A percentile compares a stretch with the other conserved stretches of the same genome.
These are phyloP conservation scores for Gymnopilus dilepis DNA, from an alignment of 768 basidiomycete genomes.

Conservation along the genomic window DNA sequence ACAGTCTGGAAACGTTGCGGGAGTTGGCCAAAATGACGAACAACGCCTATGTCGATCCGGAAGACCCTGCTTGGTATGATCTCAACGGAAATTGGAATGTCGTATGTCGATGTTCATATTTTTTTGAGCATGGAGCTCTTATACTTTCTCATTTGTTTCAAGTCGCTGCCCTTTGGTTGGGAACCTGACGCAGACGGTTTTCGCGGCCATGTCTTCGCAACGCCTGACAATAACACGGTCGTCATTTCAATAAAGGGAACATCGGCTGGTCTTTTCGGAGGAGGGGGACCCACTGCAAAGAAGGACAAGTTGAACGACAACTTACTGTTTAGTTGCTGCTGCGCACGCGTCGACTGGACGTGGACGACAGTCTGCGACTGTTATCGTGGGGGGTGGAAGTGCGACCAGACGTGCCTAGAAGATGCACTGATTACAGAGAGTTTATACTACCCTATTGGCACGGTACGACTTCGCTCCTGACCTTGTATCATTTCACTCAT, in stretches of 20 bases:
- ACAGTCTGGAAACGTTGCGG: slow-evolving; percentile 74
- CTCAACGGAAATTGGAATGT: slow-evolving; percentile 68
- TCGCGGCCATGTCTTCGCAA: slow-evolving; percentile 90
- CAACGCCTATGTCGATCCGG: slow-evolving; percentile 80
- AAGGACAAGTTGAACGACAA: slow-evolving; percentile 97
- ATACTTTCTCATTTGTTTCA: not conserved
- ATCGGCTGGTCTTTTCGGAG: slow-evolving; percentile 73
- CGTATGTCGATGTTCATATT: slow-evolving; percentile 35
- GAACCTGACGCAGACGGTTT: slow-evolving; percentile 87
- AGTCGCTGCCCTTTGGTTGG: slow-evolving; percentile 92
- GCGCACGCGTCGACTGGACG: slow-evolving; percentile 88
- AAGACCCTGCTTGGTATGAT: slow-evolving; percentile 79
- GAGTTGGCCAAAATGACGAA: slow-evolving; percentile 94
- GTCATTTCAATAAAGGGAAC: slow-evolving; percentile 95
- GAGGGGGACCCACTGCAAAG: slow-evolving; percentile 82
- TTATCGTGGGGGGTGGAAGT: slow-evolving; percentile 79
- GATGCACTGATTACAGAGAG: slow-evolving; percentile 75
- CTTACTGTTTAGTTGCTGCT: slow-evolving; percentile 92
- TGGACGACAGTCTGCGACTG: slow-evolving; percentile 96
- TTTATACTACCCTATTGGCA: slow-evolving; percentile 90
- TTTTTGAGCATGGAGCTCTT: slow-evolving; percentile 2
- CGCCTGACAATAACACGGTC: slow-evolving; percentile 80
- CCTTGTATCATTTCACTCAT: too few species aligned
- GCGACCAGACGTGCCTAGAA: slow-evolving; percentile 81
- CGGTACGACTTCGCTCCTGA: slow-evolving; percentile 52